These are phyloP conservation scores for Nannizzia gypsea DNA, from an alignment of 2,329 filamentous ascomycete genomes.

Conservation along the genomic window DNA sequence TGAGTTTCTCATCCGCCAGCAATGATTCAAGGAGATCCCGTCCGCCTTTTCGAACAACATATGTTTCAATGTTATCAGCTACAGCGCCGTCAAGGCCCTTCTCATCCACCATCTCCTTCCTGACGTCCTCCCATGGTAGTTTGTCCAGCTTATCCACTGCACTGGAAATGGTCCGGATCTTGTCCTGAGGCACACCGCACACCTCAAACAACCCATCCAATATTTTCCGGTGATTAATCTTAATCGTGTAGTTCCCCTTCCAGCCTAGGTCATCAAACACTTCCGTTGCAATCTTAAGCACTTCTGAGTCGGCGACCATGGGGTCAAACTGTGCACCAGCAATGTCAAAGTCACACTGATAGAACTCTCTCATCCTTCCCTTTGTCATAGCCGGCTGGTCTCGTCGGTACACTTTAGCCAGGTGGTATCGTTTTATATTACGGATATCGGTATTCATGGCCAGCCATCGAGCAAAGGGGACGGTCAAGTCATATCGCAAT, in stretches of 20 bases:
- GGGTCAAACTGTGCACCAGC: constrained; percentile 67
- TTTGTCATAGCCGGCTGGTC: constrained; percentile 76
- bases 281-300: constrained; percentile 71
- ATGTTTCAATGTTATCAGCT: constrained; percentile 79
- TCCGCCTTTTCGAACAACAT: constrained; percentile 65
- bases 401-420: constrained; percentile 79
- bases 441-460: constrained; percentile 78
- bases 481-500: constrained; percentile 75
- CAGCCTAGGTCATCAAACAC: constrained; percentile 72
- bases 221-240: constrained; percentile 90
- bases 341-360: constrained; percentile 95
- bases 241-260: constrained; percentile 68
- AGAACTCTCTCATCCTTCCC: constrained; percentile 89
- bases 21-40: constrained; percentile 62
- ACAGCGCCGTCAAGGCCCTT: constrained; percentile 67
- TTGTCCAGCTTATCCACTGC: constrained; percentile 97
- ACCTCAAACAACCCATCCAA: constrained; percentile 86
- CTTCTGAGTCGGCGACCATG: constrained; percentile 87
- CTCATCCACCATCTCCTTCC: constrained; percentile 84
- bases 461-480: constrained; percentile 83
- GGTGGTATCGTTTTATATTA: constrained; percentile 86
- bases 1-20: constrained; percentile 54
- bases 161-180: constrained; percentile 79
- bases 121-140: constrained; percentile 76
- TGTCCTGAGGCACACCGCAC: constrained; percentile 74